A percentile compares a stretch with the other conserved stretches of the same genome.
Conservation (phyloP, 1,284 basidiomycete genomes). For the Boletellus deceptivus region DNA sequence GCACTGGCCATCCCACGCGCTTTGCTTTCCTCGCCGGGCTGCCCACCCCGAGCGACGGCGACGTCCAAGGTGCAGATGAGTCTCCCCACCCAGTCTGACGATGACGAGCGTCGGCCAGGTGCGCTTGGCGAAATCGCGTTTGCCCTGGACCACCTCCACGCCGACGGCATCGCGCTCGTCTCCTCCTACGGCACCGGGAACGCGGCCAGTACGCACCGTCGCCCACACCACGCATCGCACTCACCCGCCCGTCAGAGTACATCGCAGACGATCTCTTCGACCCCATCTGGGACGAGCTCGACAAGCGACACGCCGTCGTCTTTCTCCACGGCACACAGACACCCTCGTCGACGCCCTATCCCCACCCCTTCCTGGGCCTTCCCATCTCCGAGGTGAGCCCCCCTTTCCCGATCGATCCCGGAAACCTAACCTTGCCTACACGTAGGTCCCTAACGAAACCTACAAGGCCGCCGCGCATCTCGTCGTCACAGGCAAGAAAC, state of each 20-base stretch:
- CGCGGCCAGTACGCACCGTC: slow-evolving; percentile 38
- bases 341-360: slow-evolving; percentile 59
- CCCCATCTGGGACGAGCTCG: slow-evolving; percentile 62
- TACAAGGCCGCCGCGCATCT: slow-evolving; percentile 75
- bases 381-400: slow-evolving; percentile 61
- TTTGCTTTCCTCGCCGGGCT: slow-evolving; percentile 69
- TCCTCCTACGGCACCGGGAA: slow-evolving; percentile 58
- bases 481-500: slow-evolving; percentile 66
- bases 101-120: slow-evolving; percentile 36
- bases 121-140: slow-evolving; percentile 55
- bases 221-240: not conserved
- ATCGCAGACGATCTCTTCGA: slow-evolving; percentile 62
- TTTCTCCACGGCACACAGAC: slow-evolving; percentile 70
- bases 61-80: slow-evolving; percentile 49
- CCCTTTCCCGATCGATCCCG: slow-evolving; percentile 12
- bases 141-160: slow-evolving; percentile 55
- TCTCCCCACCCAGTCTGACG: too few relatives aligned
- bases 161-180: slow-evolving; percentile 59
- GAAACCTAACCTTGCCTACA: slow-evolving; percentile 17
- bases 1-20: slow-evolving; percentile 45
- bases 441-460: slow-evolving; percentile 72
- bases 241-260: slow-evolving; percentile 45
- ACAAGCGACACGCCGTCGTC: slow-evolving; percentile 54
- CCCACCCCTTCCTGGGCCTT: slow-evolving; percentile 58
- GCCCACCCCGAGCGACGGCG: slow-evolving; percentile 48